These are phyloP conservation scores for Penicillium canariense DNA, from an alignment of 495 filamentous ascomycete species.

Conservation along the genomic window DNA sequence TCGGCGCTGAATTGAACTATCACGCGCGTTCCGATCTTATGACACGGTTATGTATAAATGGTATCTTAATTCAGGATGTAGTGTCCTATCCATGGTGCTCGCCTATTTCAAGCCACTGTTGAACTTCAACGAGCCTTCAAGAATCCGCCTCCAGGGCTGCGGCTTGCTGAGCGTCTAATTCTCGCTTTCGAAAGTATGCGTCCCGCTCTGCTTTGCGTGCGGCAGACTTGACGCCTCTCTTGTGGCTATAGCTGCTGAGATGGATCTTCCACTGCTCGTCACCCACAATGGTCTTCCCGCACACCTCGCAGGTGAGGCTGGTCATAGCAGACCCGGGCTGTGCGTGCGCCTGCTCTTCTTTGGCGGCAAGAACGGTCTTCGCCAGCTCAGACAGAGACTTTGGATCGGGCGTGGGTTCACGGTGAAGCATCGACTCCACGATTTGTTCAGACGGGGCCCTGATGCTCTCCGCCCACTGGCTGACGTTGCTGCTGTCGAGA, in stretches of 20 bases:
- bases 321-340: conserved; percentile 38
- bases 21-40: too few relatives aligned
- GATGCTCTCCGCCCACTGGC: conserved; percentile 57
- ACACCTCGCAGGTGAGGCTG: conserved; percentile 64
- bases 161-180: conserved; percentile 11
- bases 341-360: conserved; percentile 44
- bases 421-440: conserved; percentile 56
- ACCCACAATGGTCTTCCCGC: conserved; percentile 62
- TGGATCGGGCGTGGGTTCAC: conserved; percentile 57
- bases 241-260: conserved; percentile 64
- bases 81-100: neutral
- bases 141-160: neutral
- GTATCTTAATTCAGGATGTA: neutral
- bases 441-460: conserved; percentile 60
- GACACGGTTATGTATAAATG: neutral
- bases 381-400: conserved; percentile 59
- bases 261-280: conserved; percentile 77
- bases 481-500: conserved; percentile 67
- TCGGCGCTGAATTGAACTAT: too few relatives aligned
- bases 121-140: neutral
- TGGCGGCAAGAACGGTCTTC: conserved; percentile 51
- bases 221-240: conserved; percentile 36
- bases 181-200: conserved; percentile 27
- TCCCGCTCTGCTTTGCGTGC: conserved; percentile 33
- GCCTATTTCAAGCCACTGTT: too few relatives aligned